Conservation (phyloP, 768 basidiomycete species). For the Piloderma croceum region DNA sequence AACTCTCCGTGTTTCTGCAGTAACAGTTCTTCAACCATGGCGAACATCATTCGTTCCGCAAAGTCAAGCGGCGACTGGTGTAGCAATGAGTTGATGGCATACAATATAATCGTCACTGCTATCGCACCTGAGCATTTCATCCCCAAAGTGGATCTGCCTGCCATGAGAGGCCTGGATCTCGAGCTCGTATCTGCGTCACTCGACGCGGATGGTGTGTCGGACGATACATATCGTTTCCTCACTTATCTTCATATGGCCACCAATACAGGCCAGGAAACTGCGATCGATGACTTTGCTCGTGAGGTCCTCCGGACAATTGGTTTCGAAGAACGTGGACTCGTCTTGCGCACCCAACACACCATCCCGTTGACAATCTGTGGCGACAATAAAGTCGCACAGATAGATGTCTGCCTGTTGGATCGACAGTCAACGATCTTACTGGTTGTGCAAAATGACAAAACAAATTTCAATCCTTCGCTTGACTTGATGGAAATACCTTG, state of each 20-base stretch:
- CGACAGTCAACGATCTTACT: constrained; percentile 10
- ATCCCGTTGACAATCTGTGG: constrained; percentile 16
- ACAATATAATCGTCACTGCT: too few species aligned
- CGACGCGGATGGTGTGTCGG: constrained; percentile 10
- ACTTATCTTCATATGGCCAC: constrained; percentile 14
- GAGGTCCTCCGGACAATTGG: constrained; percentile 10
- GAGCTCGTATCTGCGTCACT: too few species aligned
- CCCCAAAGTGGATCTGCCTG: too few species aligned
- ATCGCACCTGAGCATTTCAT: too few species aligned
- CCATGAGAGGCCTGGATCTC: too few species aligned
- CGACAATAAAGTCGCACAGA: constrained; percentile 9
- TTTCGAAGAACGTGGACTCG: constrained; percentile 6
- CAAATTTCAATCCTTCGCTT: too few species aligned
- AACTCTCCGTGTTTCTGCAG: too few species aligned
- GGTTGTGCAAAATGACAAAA: constrained; percentile 13
- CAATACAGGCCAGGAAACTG: constrained; percentile 7
- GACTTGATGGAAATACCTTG: too few species aligned
- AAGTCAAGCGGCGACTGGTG: too few species aligned
- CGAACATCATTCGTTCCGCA: too few species aligned
- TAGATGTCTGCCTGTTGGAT: constrained; percentile 10
- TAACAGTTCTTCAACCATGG: too few species aligned
- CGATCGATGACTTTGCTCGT: constrained; percentile 11
- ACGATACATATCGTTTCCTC: constrained; percentile 11
- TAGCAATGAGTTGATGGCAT: too few species aligned
- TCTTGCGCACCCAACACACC: constrained; percentile 8